Percentiles rank a stretch among this genome's conserved stretches.
phyloP scores from a whole-genome alignment of 352 stramenopile genomes.

The Phytophthora multivora region DNA sequence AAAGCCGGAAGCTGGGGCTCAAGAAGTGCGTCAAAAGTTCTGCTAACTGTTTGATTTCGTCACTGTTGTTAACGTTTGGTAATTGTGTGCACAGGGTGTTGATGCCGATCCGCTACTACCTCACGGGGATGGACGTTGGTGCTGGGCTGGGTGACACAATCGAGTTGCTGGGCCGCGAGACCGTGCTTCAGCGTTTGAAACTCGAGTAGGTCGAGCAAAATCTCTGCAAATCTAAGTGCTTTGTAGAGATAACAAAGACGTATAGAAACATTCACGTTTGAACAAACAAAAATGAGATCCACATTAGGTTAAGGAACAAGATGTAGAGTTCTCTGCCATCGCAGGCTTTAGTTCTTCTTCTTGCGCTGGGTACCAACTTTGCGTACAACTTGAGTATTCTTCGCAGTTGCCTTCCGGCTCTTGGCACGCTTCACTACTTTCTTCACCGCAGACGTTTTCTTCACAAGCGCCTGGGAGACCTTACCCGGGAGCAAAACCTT shows the following conservation, averaged over 20 bases:
- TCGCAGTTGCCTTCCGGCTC: conserved; percentile 36
- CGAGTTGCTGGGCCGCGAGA: conserved; percentile 71
- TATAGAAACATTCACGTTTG: not conserved
- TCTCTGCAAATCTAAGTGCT: not conserved
- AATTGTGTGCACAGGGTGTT: conserved; percentile 55
- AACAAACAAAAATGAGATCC: conserved; percentile 24
- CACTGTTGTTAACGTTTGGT: conserved; percentile 2
- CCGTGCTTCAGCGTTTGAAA: conserved; percentile 53
- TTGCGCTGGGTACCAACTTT: conserved; percentile 42
- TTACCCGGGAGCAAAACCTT: conserved; percentile 46
- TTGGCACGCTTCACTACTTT: conserved; percentile 40
- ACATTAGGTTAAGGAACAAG: conserved; percentile 20
- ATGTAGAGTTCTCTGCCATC: conserved; percentile 17
- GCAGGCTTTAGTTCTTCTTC: conserved; percentile 41
- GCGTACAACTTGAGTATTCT: conserved; percentile 46
- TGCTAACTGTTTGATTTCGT: not conserved
- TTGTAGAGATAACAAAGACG: not conserved
- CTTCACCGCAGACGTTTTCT: conserved; percentile 35
- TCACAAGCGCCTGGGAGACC: conserved; percentile 24
- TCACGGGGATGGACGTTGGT: conserved; percentile 87
- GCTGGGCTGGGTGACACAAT: conserved; percentile 85
- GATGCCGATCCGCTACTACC: conserved; percentile 89
- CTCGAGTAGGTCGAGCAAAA: conserved; percentile 11
- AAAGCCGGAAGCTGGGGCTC: conserved; percentile 73
- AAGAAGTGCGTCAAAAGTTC: conserved; percentile 67